These are phyloP conservation scores for Plasmodium sp. DNA, from an alignment of 169 alveolate genomes.

Conservation along the genomic window DNA sequence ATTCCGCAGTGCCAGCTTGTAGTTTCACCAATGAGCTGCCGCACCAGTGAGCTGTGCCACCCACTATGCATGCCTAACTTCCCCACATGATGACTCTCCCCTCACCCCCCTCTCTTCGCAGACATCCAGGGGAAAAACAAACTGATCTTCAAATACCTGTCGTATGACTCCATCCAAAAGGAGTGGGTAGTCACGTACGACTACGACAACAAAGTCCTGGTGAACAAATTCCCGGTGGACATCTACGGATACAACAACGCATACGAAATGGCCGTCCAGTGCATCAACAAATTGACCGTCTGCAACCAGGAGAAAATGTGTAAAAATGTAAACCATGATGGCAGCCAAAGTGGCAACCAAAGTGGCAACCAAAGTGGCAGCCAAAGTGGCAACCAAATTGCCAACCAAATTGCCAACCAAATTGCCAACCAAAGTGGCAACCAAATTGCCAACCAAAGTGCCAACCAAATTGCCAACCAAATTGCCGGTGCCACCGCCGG, in stretches of 20 bases:
- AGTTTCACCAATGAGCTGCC: neutral
- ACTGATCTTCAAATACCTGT: slow-evolving; percentile 48
- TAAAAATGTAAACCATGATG: slow-evolving; percentile 20
- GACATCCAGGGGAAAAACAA: slow-evolving; percentile 72
- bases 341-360: neutral
- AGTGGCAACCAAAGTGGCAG: neutral
- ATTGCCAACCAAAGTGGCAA: neutral
- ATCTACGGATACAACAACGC: slow-evolving; percentile 71
- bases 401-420: neutral
- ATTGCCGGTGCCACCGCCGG: neutral
- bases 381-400: neutral
- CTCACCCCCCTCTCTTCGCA: neutral
- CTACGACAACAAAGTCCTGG: slow-evolving; percentile 63
- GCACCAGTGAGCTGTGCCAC: neutral
- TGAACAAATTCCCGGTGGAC: slow-evolving; percentile 67
- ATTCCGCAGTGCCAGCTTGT: neutral
- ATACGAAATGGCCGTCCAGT: slow-evolving; percentile 74
- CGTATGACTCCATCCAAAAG: slow-evolving; percentile 68
- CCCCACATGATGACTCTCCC: neutral
- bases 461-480: slow-evolving; percentile 1
- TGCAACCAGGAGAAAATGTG: slow-evolving; percentile 60
- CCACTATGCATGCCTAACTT: neutral
- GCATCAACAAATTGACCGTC: slow-evolving; percentile 51
- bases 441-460: slow-evolving; percentile 1
- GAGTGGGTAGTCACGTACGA: slow-evolving; percentile 75